phyloP scores from a whole-genome alignment of 768 basidiomycete genomes.

The Pseudohyphozyma bogoriensis region DNA sequence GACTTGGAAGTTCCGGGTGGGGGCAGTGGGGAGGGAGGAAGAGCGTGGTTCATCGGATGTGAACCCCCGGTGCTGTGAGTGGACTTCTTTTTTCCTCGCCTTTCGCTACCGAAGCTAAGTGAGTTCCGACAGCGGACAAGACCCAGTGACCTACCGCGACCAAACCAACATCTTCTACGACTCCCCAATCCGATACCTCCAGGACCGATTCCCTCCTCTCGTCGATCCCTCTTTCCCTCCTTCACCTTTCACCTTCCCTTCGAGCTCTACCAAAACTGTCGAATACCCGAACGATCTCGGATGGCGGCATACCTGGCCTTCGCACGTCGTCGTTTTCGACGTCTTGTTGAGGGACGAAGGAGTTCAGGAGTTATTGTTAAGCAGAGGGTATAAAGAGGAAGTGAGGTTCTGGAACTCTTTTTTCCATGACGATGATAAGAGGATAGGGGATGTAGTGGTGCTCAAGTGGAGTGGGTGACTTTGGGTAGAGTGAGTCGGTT shows the following conservation, averaged over 20 bases:
- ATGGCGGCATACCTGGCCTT: constrained; percentile 72
- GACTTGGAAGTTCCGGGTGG: constrained; percentile 45
- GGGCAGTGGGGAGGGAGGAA: constrained; percentile 35
- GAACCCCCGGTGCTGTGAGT: constrained; percentile 81
- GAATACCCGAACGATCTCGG: constrained; percentile 12
- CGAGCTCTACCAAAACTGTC: constrained; percentile 38
- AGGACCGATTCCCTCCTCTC: constrained; percentile 52
- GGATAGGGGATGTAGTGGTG: constrained; percentile 46
- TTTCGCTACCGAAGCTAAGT: background rate
- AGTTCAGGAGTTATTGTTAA: constrained; percentile 45
- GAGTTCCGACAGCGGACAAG: constrained; percentile 43
- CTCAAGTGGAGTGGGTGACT: constrained; percentile 3
- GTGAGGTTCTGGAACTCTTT: constrained; percentile 50
- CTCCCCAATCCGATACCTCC: constrained; percentile 58
- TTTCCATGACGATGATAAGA: constrained; percentile 63
- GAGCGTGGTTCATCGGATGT: constrained; percentile 77
- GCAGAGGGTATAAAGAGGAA: constrained; percentile 55
- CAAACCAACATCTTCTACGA: constrained; percentile 74
- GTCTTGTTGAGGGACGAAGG: constrained; percentile 47
- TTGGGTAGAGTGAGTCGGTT: background rate
- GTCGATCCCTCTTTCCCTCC: constrained; percentile 59
- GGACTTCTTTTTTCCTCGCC: background rate
- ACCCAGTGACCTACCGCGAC: constrained; percentile 55
- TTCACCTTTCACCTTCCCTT: constrained; percentile 49
- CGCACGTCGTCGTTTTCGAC: constrained; percentile 72